Evolutionary conservation across 2,329 filamentous ascomycete species (phyloP).

Genomic region (Ophiocordyceps australis): DNA sequence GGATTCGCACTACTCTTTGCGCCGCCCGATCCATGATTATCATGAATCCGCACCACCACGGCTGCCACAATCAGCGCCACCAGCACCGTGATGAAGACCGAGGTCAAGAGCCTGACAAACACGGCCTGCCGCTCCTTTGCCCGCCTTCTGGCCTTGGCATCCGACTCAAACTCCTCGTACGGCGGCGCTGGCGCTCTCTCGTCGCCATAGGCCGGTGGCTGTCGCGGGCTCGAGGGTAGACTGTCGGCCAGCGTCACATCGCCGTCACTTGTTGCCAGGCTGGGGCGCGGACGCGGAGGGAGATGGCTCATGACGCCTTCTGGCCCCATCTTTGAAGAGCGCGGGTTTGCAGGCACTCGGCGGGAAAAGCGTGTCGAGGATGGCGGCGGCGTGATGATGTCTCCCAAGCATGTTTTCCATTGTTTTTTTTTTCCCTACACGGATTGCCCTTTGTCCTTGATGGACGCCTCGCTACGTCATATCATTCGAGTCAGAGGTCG

Average conservation of each 20-base stretch:
- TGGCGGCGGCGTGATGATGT: no score
- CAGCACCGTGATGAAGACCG: constrained; percentile 7
- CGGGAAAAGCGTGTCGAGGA: no score
- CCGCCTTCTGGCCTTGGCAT: constrained; percentile 3
- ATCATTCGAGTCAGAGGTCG: no score
- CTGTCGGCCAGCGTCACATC: constrained; percentile 4
- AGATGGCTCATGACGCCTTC: no score
- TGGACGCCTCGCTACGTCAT: no score
- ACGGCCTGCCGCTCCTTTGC: constrained; percentile 4
- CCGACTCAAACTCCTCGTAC: constrained; percentile 2
- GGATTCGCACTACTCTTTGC: no score
- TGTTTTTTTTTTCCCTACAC: no score
- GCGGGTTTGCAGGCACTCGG: no score
- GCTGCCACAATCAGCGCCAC: constrained; percentile 8
- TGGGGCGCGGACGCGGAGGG: background rate
- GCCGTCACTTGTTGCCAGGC: constrained; percentile 1
- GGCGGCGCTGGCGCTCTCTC: constrained; percentile 5
- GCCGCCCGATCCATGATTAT: constrained; percentile 1
- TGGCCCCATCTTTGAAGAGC: no score
- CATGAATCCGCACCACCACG: constrained; percentile 6
- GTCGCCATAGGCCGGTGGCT: constrained; percentile 6
- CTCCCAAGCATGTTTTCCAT: no score
- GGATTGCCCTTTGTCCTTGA: no score
- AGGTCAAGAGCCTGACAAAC: constrained; percentile 6
- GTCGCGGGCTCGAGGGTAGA: constrained; percentile 3